Conservation (phyloP, 2,329 filamentous ascomycete genomes). For the Verticillium longisporum region DNA sequence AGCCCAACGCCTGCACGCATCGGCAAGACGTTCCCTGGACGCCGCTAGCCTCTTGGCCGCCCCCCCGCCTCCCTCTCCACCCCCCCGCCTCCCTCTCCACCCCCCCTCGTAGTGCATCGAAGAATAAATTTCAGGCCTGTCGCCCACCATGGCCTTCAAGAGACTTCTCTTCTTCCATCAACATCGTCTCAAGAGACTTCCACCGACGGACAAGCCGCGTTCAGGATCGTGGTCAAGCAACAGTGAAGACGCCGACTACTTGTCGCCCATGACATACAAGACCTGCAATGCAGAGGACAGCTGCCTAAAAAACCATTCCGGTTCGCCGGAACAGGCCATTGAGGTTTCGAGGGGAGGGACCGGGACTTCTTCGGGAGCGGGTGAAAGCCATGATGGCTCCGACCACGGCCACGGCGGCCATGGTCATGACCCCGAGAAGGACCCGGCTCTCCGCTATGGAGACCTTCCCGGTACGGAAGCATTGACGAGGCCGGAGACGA, state of each 20-base stretch:
- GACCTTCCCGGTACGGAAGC: neutral
- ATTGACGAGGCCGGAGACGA: neutral
- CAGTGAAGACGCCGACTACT: slow-evolving; percentile 2
- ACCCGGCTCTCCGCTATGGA: neutral
- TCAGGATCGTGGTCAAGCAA: slow-evolving; percentile 1
- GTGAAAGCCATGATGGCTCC: neutral
- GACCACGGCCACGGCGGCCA: neutral
- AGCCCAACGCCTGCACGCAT: neutral
- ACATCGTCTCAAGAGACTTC: neutral
- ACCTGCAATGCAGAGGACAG: slow-evolving; percentile 28
- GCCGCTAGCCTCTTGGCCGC: neutral
- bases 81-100: no score
- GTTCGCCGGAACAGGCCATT: slow-evolving; percentile 1
- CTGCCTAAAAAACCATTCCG: slow-evolving; percentile 27
- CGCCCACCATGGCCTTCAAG: neutral
- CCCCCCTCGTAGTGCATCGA: neutral
- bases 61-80: no score
- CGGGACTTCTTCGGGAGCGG: neutral
- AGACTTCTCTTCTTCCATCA: neutral
- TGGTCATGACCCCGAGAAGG: slow-evolving; percentile 3
- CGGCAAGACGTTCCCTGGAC: neutral
- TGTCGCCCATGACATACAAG: slow-evolving; percentile 2
- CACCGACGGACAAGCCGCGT: neutral
- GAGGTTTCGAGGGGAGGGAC: neutral
- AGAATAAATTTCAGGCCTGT: neutral